Percentiles rank a stretch among this genome's conserved stretches.
phyloP scores from a whole-genome alignment of 2,329 filamentous ascomycete species.

The Zelopaecilomyces penicillatus region DNA sequence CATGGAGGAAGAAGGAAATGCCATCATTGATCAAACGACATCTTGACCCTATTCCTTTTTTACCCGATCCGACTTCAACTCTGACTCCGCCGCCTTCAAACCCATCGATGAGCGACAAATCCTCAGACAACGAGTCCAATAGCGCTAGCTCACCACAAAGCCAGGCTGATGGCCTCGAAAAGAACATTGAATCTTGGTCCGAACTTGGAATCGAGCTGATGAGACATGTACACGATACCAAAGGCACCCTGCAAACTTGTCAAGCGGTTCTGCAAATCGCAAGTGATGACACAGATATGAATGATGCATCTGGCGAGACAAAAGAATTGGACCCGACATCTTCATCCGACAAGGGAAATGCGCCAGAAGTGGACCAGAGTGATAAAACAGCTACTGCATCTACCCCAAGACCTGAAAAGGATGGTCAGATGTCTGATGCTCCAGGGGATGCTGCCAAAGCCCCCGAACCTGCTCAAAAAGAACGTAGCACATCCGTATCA shows the following conservation, averaged over 20 bases:
- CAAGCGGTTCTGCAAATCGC: conserved; percentile 18
- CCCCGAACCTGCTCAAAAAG: conserved; percentile 22
- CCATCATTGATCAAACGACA: conserved; percentile 42
- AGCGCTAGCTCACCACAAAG: background rate
- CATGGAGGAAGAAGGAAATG: conserved; percentile 46
- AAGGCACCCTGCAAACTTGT: conserved; percentile 21
- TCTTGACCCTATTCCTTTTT: conserved; percentile 54
- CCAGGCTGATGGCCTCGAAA: conserved; percentile 1
- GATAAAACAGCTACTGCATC: conserved; percentile 3
- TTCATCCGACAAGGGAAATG: conserved; percentile 4
- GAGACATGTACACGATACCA: conserved; percentile 21
- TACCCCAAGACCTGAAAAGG: conserved; percentile 11
- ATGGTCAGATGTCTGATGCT: conserved; percentile 15
- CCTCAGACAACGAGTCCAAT: background rate
- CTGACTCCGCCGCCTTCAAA: conserved; percentile 24
- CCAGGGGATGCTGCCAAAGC: conserved; percentile 19
- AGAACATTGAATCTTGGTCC: conserved; percentile 22
- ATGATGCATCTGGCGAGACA: conserved; percentile 11
- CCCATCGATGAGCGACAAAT: conserved; percentile 3
- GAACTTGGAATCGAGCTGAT: conserved; percentile 26
- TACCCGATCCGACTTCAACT: conserved; percentile 42
- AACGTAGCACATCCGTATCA: conserved; percentile 29
- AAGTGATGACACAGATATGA: conserved; percentile 18
- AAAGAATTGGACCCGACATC: conserved; percentile 7
- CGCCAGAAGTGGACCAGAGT: conserved; percentile 1